These are phyloP conservation scores for Raphanus sativus DNA, from an alignment of 345 rosid species.

Conservation along the genomic window DNA sequence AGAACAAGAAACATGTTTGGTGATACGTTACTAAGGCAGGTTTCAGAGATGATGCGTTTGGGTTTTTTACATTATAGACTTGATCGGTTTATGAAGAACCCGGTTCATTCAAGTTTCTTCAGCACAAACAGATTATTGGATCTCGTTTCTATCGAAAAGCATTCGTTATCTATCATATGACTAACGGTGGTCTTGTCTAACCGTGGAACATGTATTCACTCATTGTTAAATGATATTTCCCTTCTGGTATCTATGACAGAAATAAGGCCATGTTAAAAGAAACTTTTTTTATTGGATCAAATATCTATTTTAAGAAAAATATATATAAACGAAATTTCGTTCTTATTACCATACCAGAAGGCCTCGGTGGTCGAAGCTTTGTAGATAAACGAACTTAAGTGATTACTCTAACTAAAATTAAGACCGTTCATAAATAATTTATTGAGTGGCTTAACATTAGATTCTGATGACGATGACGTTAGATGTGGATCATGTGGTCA, in stretches of 20 bases:
- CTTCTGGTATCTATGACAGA: neutral
- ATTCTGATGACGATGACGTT: neutral
- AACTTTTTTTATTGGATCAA: neutral
- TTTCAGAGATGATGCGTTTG: slow-evolving; percentile 21
- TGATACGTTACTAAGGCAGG: slow-evolving; percentile 1
- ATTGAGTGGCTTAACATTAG: neutral
- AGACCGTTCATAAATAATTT: neutral
- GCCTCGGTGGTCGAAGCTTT: neutral
- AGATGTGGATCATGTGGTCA: neutral
- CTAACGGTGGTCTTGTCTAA: slow-evolving; percentile 7
- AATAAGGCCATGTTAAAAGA: neutral
- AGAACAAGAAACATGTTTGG: slow-evolving; percentile 16
- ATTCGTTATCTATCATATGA: slow-evolving; percentile 2
- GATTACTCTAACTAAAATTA: neutral
- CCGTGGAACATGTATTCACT: neutral
- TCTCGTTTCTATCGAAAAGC: slow-evolving; percentile 5
- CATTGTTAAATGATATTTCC: neutral
- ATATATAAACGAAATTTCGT: no score
- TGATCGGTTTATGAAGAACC: slow-evolving; percentile 16
- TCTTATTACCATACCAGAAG: no score
- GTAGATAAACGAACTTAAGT: neutral
- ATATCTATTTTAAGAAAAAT: no score
- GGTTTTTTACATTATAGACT: slow-evolving; percentile 6
- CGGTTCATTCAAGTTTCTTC: slow-evolving; percentile 16
- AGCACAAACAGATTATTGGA: slow-evolving; percentile 10